These are phyloP conservation scores for Onygenales sp. DNA, from an alignment of 2,329 filamentous ascomycete genomes.

Conservation along the genomic window DNA sequence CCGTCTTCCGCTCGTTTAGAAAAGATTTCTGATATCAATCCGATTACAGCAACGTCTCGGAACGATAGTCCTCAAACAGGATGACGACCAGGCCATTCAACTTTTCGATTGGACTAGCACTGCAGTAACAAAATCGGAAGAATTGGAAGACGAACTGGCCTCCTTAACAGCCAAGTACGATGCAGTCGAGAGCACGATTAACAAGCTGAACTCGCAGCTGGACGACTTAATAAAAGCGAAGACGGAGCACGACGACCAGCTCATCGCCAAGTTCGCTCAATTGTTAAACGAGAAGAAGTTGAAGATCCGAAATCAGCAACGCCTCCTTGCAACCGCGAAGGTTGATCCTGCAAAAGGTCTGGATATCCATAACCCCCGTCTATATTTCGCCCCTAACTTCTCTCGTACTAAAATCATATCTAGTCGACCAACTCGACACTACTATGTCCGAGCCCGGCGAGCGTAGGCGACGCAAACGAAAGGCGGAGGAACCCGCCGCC, in stretches of 20 bases:
- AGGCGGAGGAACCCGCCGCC: slow-evolving; percentile 11
- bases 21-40: slow-evolving; percentile 6
- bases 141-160: slow-evolving; percentile 33
- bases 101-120: slow-evolving; percentile 48
- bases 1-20: background rate
- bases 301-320: slow-evolving; percentile 54
- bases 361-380: background rate
- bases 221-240: slow-evolving; percentile 50
- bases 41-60: slow-evolving; percentile 43
- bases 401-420: slow-evolving; percentile 2
- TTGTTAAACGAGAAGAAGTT: slow-evolving; percentile 56
- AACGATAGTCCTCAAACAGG: slow-evolving; percentile 40
- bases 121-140: slow-evolving; percentile 36
- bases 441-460: slow-evolving; percentile 3
- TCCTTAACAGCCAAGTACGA: slow-evolving; percentile 31
- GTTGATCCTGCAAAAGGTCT: slow-evolving; percentile 30
- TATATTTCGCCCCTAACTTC: background rate
- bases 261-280: slow-evolving; percentile 49
- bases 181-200: slow-evolving; percentile 41
- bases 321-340: slow-evolving; percentile 43
- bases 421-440: slow-evolving; percentile 21
- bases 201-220: slow-evolving; percentile 44
- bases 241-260: slow-evolving; percentile 44
- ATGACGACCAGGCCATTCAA: slow-evolving; percentile 46
- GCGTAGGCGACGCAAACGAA: slow-evolving; percentile 17